Conservation (phyloP, 805 yeast genomes). For the Candida maltosa region DNA sequence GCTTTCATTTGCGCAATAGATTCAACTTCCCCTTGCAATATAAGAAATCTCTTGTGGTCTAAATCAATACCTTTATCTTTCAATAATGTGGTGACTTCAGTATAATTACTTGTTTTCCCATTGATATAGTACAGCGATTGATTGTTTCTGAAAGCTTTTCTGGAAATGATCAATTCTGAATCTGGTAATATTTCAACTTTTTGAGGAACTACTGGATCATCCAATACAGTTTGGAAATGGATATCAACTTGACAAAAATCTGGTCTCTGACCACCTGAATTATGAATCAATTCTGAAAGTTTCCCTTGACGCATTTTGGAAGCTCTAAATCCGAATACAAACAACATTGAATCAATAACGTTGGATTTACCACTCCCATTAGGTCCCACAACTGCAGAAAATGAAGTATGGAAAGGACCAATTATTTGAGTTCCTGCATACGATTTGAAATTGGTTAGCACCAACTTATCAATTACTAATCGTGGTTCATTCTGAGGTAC, state of each 20-base stretch:
- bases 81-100: slow-evolving; percentile 72
- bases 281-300: slow-evolving; percentile 88
- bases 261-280: slow-evolving; percentile 59
- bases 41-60: slow-evolving; percentile 90
- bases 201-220: slow-evolving; percentile 39
- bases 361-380: slow-evolving; percentile 98
- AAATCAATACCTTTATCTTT: slow-evolving; percentile 86
- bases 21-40: slow-evolving; percentile 97
- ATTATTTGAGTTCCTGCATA: slow-evolving; percentile 91
- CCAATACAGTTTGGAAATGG: slow-evolving; percentile 75
- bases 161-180: slow-evolving; percentile 65
- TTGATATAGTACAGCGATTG: slow-evolving; percentile 77
- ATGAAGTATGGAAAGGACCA: slow-evolving; percentile 92
- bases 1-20: slow-evolving; percentile 98
- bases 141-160: slow-evolving; percentile 76
- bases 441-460: slow-evolving; percentile 84
- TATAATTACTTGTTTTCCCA: slow-evolving; percentile 63
- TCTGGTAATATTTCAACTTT: slow-evolving; percentile 35
- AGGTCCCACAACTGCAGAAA: slow-evolving; percentile 97
- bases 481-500: slow-evolving; percentile 41
- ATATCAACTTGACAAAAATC: slow-evolving; percentile 87
- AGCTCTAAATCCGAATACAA: slow-evolving; percentile 96
- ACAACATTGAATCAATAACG: slow-evolving; percentile 92
- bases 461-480: slow-evolving; percentile 70
- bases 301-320: slow-evolving; percentile 95